phyloP scores from a whole-genome alignment of 2,329 filamentous ascomycete species.

The Waltergamsia citrina region DNA sequence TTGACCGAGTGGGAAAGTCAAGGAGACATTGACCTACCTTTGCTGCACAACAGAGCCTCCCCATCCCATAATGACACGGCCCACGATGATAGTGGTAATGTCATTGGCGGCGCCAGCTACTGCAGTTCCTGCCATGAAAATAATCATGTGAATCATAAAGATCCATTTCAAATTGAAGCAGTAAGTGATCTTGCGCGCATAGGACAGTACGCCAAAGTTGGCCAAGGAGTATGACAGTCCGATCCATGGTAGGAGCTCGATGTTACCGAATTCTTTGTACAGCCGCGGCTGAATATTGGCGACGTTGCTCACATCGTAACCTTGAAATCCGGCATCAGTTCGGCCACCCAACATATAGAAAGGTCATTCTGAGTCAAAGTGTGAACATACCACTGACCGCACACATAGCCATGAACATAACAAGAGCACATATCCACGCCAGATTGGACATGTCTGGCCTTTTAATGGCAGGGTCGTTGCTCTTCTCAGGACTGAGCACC shows the following conservation, averaged over 20 bases:
- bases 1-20: neutral
- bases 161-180: conserved; percentile 18
- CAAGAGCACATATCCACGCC: conserved; percentile 7
- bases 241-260: conserved; percentile 29
- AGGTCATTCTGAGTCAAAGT: neutral
- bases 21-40: conserved; percentile 10
- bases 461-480: neutral
- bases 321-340: conserved; percentile 12
- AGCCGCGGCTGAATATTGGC: conserved; percentile 48
- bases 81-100: conserved; percentile 19
- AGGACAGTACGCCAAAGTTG: conserved; percentile 20
- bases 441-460: conserved; percentile 4
- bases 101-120: conserved; percentile 18
- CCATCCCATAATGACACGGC: conserved; percentile 19
- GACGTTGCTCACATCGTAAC: conserved; percentile 33
- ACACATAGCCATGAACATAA: conserved; percentile 5
- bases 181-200: conserved; percentile 21
- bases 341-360: neutral
- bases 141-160: conserved; percentile 12
- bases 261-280: conserved; percentile 36
- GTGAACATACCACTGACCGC: conserved; percentile 5
- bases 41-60: conserved; percentile 20
- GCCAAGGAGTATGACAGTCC: conserved; percentile 22
- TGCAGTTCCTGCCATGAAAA: conserved; percentile 17
- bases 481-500: neutral